A percentile compares a stretch with the other conserved stretches of the same genome.
phyloP scores from a whole-genome alignment of 2,329 filamentous ascomycete species.

The Podosphaera xanthii region DNA sequence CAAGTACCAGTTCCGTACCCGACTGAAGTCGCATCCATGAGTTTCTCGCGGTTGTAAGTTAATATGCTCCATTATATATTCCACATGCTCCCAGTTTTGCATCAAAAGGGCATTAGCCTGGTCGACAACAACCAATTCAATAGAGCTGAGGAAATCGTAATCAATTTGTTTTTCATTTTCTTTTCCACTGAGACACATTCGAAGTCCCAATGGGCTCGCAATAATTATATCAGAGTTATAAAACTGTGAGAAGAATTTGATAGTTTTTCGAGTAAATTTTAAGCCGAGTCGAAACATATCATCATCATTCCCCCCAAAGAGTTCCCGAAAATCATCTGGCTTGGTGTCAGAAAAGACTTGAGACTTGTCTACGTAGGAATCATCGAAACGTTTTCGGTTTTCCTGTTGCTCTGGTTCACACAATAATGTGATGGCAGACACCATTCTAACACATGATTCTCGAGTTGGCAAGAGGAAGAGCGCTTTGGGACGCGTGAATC shows the following conservation, averaged over 20 bases:
- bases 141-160: constrained; percentile 77
- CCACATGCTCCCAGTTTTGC: constrained; percentile 97
- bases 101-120: constrained; percentile 84
- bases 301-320: constrained; percentile 89
- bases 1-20: constrained; percentile 81
- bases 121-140: constrained; percentile 76
- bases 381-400: constrained; percentile 79
- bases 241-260: constrained; percentile 88
- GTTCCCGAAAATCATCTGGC: constrained; percentile 65
- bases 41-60: constrained; percentile 77
- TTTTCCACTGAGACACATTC: constrained; percentile 67
- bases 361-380: constrained; percentile 50
- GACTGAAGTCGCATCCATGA: constrained; percentile 82
- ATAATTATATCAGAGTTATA: constrained; percentile 93
- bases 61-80: constrained; percentile 75
- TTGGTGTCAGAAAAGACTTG: constrained; percentile 49
- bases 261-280: constrained; percentile 87
- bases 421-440: constrained; percentile 54
- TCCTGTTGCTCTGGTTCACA: constrained; percentile 78
- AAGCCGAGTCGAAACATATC: constrained; percentile 93
- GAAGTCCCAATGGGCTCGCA: constrained; percentile 70
- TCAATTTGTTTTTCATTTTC: constrained; percentile 41
- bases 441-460: constrained; percentile 57
- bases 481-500: constrained; percentile 85
- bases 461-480: constrained; percentile 77